A percentile compares a stretch with the other conserved stretches of the same genome.
phyloP scores from a whole-genome alignment of 1,284 basidiomycete genomes.

The Gymnopus androsaceus region DNA sequence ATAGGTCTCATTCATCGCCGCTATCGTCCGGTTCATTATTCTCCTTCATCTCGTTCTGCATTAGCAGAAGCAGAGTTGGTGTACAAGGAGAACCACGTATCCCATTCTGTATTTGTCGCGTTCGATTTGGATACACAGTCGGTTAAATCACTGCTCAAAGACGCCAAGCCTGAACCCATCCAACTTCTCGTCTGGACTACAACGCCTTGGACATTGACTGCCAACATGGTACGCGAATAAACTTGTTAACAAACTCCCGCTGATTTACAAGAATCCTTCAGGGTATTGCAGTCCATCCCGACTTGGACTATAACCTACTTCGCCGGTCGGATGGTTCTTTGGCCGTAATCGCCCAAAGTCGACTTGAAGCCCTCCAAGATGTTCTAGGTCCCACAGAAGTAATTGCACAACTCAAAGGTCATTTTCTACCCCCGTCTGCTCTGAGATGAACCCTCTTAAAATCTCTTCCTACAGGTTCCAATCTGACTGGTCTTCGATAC shows the following conservation, averaged over 20 bases:
- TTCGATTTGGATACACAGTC: slow-evolving; percentile 58
- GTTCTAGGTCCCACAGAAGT: slow-evolving; percentile 56
- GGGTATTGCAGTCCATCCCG: slow-evolving; percentile 85
- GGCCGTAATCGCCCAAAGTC: slow-evolving; percentile 73
- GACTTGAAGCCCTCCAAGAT: slow-evolving; percentile 53
- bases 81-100: slow-evolving; percentile 88
- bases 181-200: slow-evolving; percentile 95
- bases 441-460: neutral
- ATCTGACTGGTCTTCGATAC: slow-evolving; percentile 71
- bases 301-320: slow-evolving; percentile 73
- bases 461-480: slow-evolving; percentile 45
- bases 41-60: slow-evolving; percentile 92
- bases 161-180: slow-evolving; percentile 29
- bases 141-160: slow-evolving; percentile 1
- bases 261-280: slow-evolving; percentile 32
- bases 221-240: slow-evolving; percentile 81
- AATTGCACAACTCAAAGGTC: slow-evolving; percentile 55
- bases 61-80: slow-evolving; percentile 94
- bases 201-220: slow-evolving; percentile 95
- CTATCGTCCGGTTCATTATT: slow-evolving; percentile 92
- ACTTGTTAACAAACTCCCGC: neutral
- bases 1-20: slow-evolving; percentile 83
- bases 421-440: neutral
- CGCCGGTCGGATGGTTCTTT: slow-evolving; percentile 38
- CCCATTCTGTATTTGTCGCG: slow-evolving; percentile 85